Percentiles rank a stretch among this genome's conserved stretches.
These are phyloP conservation scores for Synchytrium microbalum DNA, from an alignment of 371 early-diverging fungal genomes.

Conservation along the genomic window DNA sequence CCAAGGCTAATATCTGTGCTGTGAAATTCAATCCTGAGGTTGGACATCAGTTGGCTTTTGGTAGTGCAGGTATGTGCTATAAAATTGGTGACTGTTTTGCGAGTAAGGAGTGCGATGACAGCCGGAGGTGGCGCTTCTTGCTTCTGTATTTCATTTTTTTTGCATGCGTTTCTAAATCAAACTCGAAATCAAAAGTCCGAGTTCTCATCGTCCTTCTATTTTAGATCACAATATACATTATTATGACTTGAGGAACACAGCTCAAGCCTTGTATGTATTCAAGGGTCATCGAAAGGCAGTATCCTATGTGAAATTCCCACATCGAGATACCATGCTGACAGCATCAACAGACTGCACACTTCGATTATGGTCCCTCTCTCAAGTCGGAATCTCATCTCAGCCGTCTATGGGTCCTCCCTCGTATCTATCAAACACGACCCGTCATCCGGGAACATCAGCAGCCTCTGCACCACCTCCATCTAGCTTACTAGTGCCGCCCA, in stretches of 20 bases:
- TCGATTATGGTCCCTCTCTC: constrained; percentile 63
- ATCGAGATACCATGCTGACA: constrained; percentile 63
- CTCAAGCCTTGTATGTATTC: constrained; percentile 56
- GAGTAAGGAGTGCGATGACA: neutral
- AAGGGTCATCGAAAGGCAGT: constrained; percentile 85
- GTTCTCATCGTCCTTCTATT: neutral
- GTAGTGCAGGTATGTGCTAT: constrained; percentile 60
- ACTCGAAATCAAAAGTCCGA: no score
- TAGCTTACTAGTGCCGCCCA: neutral
- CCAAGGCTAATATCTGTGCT: constrained; percentile 82
- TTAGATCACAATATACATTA: constrained; percentile 79
- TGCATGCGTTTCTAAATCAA: no score
- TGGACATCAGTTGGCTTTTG: constrained; percentile 69
- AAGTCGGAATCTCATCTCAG: neutral
- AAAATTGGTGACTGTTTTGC: no score
- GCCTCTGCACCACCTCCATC: neutral
- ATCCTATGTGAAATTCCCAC: constrained; percentile 80
- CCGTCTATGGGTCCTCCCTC: neutral
- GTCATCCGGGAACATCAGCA: neutral
- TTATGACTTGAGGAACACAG: constrained; percentile 72
- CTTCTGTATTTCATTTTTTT: no score
- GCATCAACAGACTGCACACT: constrained; percentile 89
- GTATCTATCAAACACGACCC: neutral
- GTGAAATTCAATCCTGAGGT: constrained; percentile 79
- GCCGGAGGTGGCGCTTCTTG: neutral